A percentile compares a stretch with the other conserved stretches of the same genome.
These are phyloP conservation scores for Arthrobotrys iridis DNA, from an alignment of 2,329 filamentous ascomycete genomes.

Conservation along the genomic window DNA sequence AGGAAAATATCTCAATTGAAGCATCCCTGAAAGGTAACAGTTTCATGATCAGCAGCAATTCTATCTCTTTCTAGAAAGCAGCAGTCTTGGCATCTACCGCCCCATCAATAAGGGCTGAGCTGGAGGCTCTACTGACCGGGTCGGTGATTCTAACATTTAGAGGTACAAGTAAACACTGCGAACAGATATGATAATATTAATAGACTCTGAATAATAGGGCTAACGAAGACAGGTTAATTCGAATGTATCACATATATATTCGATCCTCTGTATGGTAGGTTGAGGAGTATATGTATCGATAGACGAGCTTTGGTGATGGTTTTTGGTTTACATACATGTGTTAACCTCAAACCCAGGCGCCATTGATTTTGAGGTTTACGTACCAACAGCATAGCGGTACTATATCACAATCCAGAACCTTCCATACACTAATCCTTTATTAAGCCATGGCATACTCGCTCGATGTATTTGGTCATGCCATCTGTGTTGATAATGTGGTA, in stretches of 20 bases:
- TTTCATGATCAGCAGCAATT: background rate
- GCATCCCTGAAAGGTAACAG: background rate
- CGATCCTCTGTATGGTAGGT: background rate
- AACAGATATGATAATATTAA: background rate
- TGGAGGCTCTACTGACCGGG: background rate
- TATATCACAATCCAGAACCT: too few relatives aligned
- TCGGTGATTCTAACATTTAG: conserved; percentile 7
- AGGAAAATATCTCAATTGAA: too few relatives aligned
- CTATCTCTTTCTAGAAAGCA: conserved; percentile 1
- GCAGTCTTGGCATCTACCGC: background rate
- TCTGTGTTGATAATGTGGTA: conserved; percentile 13
- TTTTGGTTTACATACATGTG: too few relatives aligned
- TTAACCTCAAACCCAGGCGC: too few relatives aligned
- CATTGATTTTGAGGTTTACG: too few relatives aligned
- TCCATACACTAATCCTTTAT: too few relatives aligned
- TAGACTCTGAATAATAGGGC: background rate
- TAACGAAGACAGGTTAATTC: background rate
- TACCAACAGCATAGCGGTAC: too few relatives aligned
- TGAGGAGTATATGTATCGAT: background rate
- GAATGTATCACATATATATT: background rate
- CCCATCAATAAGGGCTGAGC: background rate
- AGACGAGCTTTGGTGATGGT: background rate
- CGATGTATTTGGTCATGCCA: background rate
- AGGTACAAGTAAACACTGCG: background rate
- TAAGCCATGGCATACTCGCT: too few relatives aligned